Percentiles rank a stretch among this genome's conserved stretches.
phyloP scores from a whole-genome alignment of 176 grass and related monocot species.

The Chloris gayana region DNA sequence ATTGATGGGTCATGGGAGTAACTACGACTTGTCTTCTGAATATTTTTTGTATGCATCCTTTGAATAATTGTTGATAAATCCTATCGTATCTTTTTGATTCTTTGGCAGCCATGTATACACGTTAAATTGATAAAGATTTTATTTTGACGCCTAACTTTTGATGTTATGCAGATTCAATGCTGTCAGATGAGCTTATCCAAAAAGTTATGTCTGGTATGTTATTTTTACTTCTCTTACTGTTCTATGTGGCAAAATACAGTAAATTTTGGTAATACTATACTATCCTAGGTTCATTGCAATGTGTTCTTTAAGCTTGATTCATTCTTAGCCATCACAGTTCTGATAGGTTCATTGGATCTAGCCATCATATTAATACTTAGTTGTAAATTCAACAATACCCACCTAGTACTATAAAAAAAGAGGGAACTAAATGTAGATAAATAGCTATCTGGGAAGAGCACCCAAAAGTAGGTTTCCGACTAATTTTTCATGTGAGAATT shows the following conservation, averaged over 20 bases:
- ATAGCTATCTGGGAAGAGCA: no score
- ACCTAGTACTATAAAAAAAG: background rate
- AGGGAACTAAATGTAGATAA: background rate
- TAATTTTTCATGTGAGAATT: constrained; percentile 9
- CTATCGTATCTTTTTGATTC: constrained; percentile 3
- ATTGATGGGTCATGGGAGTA: background rate
- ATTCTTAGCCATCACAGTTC: background rate
- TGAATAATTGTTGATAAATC: background rate
- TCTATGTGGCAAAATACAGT: constrained; percentile 1
- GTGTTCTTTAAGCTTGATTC: constrained; percentile 21
- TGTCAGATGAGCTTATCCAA: constrained; percentile 86
- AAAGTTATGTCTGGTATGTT: constrained; percentile 78
- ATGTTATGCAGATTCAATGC: constrained; percentile 42
- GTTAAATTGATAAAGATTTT: background rate
- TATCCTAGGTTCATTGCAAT: background rate
- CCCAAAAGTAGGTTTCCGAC: no score
- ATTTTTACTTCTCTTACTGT: constrained; percentile 12
- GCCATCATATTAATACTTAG: background rate
- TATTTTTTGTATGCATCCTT: background rate
- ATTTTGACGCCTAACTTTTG: constrained; percentile 35
- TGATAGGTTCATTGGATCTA: background rate
- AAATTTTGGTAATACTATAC: background rate
- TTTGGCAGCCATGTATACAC: background rate
- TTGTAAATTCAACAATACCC: constrained; percentile 7
- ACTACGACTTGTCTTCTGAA: constrained; percentile 11